Evolutionary conservation across 306 rosid genomes (phyloP).

Genomic region (Rosa chinensis): DNA sequence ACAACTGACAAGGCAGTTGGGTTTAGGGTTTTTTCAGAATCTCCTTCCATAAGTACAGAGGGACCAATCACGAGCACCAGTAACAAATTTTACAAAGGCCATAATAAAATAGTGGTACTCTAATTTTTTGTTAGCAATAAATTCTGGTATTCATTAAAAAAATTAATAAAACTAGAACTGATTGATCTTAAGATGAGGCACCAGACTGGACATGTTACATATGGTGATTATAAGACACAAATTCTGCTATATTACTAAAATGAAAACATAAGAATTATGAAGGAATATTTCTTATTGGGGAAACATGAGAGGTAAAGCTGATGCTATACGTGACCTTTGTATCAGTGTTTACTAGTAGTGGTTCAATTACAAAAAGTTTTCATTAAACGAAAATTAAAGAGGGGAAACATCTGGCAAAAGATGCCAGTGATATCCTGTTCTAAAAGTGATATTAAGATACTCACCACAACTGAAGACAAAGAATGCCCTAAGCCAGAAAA

Average conservation of each 20-base stretch:
- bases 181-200: not conserved
- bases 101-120: not conserved
- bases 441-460: constrained; percentile 22
- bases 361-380: not conserved
- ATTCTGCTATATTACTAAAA: not conserved
- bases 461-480: constrained; percentile 89
- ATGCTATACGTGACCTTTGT: not conserved
- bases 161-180: not conserved
- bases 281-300: not conserved
- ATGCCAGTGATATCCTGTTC: not conserved
- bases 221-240: not conserved
- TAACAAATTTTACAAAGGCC: not conserved
- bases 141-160: not conserved
- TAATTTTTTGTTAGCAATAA: not conserved
- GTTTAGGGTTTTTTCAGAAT: not conserved
- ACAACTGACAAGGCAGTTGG: not conserved
- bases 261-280: not conserved
- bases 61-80: not conserved
- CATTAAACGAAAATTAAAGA: not conserved
- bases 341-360: not conserved
- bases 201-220: not conserved
- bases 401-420: not conserved
- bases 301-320: not conserved
- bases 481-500: constrained; percentile 98
- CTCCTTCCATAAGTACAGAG: not conserved